Evolutionary conservation across 257 asterid genomes (phyloP), one percentile per base, ranked within the genome.

Genomic region (Marsdenia floribunda): DNA sequence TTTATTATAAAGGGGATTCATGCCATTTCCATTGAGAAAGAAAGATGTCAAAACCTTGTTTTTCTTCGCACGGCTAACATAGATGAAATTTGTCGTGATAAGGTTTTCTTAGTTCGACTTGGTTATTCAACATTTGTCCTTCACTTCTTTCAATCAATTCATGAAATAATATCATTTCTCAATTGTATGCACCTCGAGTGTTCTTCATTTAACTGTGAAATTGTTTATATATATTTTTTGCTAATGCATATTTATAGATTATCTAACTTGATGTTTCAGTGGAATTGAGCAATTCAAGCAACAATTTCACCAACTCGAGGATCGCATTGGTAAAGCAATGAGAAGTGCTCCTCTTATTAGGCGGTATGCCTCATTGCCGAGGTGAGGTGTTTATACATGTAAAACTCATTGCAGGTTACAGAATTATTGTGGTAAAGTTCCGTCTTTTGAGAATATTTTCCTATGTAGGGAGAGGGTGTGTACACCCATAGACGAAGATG

Each of bases 221-320:
- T 3, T 21, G 49, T 42, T 8, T 33, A 47, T 33, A 21, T 0
- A 0, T 13, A 2, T 63, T 2, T 16, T 2, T 42, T 12, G 33
- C 52, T 53, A 72, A 71, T 42, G 58, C 2, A 47, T 58, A 2
- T 46, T 63, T 52, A 42, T 72, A 18, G 37, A 49, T 61, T 16
- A 9, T 73, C 73, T 2, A 24, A 24, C 18, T 74, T 19, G 58
- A 4, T 71, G 10, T 85, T 85, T 77, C 88, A 93, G 97, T 47
- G 97, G 97, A 72, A 88, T 87, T 75, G 98, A 93, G 64, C 93
- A 90, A 82, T 93, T 93, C 74, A 93, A 90, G 88, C 96, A 89
- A 77, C 94, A 90, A 77, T 93, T 93, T 82, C 84, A 88, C 78
- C 91, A 91, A 15, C 96, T 93, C 2, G 97, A 93, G 88, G 96